Evolutionary conservation across 108 stramenopile genomes (phyloP), one percentile per base, ranked within the genome.

Genomic region (Epithemia pelagica): DNA sequence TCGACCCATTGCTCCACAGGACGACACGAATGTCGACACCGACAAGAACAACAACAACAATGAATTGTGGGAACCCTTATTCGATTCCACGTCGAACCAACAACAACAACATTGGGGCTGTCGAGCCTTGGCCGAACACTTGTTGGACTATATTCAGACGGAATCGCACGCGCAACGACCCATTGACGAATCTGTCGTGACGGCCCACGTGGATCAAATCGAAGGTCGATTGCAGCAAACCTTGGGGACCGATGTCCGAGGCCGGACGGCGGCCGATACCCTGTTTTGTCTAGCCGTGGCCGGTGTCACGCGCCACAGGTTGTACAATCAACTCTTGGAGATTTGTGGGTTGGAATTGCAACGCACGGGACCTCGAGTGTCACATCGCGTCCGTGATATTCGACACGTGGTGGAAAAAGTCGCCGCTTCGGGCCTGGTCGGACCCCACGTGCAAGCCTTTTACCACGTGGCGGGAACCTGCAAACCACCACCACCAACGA

Each of bases 251-350:
- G 87, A 88, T 33, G 30, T 88, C 1, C 72, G 82, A 28, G 90
- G 90, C 0, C 62, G 90, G 25, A 87, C 80, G 58, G 81, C 87
- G 21, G 90, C 87, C 30, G 90, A 92, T 78, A 87, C 90, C 2
- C 82, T 81, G 10, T 78, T 92, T 69, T 82, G 78, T 74, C 84
- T 92, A 65, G 84, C 86, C 20, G 67, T 92, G 27, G 76, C 90
- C 20, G 90, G 90, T n/a, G 76, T 61, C 8, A 61, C 30, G 18
- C 54, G 74, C 33, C 10, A 31, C 1, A 54, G 2, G 19, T 21
- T 87, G 15, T 85, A 76, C 62, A 67, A 81, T 31, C 32, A 57
- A 26, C 76, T 91, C 23, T 68, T 77, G 15, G 46, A 66, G 29
- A 59, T 86, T 32, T 60, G 78, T 19, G 59, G 37, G 1, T 65